Percentiles rank a stretch among this genome's conserved stretches.
Conservation (phyloP, 2,329 filamentous ascomycete species). For the Elsinoe batatas region DNA sequence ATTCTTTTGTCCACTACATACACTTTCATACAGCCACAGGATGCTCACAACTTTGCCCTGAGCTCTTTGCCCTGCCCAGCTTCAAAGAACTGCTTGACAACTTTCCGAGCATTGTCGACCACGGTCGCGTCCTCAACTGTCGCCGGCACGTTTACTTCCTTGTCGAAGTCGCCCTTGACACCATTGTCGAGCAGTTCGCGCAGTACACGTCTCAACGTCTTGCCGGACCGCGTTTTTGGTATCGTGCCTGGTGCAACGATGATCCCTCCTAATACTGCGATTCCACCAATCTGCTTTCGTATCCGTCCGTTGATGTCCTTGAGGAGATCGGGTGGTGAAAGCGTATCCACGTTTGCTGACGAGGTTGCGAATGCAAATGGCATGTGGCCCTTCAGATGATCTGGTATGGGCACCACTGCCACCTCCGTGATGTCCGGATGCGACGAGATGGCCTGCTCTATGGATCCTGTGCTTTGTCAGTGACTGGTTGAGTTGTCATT, state of each 20-base stretch:
- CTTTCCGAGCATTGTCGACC: constrained; percentile 61
- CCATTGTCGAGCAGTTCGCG: constrained; percentile 78
- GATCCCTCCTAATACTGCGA: constrained; percentile 76
- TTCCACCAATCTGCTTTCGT: constrained; percentile 72
- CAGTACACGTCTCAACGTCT: constrained; percentile 74
- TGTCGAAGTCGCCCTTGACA: constrained; percentile 61
- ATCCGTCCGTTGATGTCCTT: constrained; percentile 63
- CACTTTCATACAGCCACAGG: not conserved
- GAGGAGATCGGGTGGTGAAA: constrained; percentile 44
- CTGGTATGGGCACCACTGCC: constrained; percentile 77
- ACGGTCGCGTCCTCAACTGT: constrained; percentile 75
- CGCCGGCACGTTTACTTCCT: constrained; percentile 63
- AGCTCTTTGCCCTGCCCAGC: constrained; percentile 24
- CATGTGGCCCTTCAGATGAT: constrained; percentile 77
- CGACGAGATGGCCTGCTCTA: constrained; percentile 81
- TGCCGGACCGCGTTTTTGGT: constrained; percentile 84
- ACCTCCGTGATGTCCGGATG: constrained; percentile 73
- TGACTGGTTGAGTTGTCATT: not conserved
- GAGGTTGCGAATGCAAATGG: constrained; percentile 79
- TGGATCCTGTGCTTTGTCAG: constrained; percentile 49
- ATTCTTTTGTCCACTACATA: not conserved
- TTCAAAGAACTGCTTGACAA: constrained; percentile 67
- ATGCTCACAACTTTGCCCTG: constrained; percentile 26
- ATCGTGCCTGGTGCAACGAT: constrained; percentile 81
- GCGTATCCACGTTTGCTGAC: constrained; percentile 42